A percentile compares a stretch with the other conserved stretches of the same genome.
phyloP scores from a whole-genome alignment of 2,329 filamentous ascomycete genomes.

The Phialophora verrucosa region DNA sequence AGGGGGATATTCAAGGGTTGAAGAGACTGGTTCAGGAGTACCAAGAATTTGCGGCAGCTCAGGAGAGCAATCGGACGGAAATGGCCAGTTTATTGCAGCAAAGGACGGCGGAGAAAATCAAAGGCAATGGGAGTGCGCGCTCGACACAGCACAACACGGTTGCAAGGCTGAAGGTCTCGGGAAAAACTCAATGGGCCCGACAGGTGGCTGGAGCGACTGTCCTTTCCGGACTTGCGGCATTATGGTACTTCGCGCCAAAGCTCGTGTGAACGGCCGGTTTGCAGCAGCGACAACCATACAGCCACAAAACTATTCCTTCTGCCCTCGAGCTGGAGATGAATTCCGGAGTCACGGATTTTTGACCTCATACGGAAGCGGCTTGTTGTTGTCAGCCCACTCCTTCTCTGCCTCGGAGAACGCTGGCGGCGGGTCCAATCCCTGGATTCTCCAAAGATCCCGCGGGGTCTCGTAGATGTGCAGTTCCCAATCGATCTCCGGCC shows the following conservation, averaged over 20 bases:
- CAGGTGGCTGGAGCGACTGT: constrained; percentile 40
- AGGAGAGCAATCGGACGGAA: constrained; percentile 36
- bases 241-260: constrained; percentile 42
- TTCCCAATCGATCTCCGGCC: constrained; percentile 30
- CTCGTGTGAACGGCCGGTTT: constrained; percentile 25
- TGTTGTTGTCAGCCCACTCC: constrained; percentile 26
- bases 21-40: constrained; percentile 63
- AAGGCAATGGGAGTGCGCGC: constrained; percentile 2
- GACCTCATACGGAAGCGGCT: constrained; percentile 15
- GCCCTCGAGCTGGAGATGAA: not conserved
- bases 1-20: constrained; percentile 77
- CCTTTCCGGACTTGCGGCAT: constrained; percentile 40
- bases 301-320: not conserved
- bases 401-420: constrained; percentile 22
- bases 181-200: constrained; percentile 39
- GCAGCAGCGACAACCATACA: not conserved
- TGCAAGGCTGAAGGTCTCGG: constrained; percentile 30
- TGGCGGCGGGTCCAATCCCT: constrained; percentile 28
- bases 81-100: constrained; percentile 26
- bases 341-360: not conserved
- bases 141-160: constrained; percentile 24
- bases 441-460: constrained; percentile 32
- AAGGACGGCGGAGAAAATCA: constrained; percentile 20
- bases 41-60: constrained; percentile 31
- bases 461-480: constrained; percentile 32